Evolutionary conservation across 768 basidiomycete genomes (phyloP).

Genomic region (Hirschioporus abietinus): DNA sequence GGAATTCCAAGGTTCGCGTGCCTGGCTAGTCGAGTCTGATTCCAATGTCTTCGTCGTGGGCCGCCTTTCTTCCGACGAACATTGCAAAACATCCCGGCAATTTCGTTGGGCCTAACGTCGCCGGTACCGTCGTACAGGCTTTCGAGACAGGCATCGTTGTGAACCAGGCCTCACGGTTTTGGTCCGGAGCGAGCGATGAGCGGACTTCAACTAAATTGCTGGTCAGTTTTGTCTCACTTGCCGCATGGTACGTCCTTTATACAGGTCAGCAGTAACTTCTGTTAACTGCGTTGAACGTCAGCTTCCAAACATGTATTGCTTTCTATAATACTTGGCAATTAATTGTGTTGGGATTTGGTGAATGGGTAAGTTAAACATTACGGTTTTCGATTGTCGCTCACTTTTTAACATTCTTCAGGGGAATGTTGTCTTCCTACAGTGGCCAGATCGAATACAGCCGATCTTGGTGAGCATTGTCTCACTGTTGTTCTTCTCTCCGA

Average conservation of each 20-base stretch:
- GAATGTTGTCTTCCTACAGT: constrained; percentile 12
- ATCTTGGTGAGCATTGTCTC: constrained; percentile 9
- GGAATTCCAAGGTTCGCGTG: background rate
- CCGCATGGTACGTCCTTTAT: constrained; percentile 17
- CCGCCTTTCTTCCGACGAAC: background rate
- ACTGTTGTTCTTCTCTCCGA: background rate
- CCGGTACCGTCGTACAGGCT: constrained; percentile 17
- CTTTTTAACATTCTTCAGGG: constrained; percentile 5
- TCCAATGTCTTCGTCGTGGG: background rate
- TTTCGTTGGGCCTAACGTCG: constrained; percentile 21
- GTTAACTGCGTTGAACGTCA: background rate
- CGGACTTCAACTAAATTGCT: constrained; percentile 13
- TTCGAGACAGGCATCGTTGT: constrained; percentile 21
- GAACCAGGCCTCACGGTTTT: constrained; percentile 20
- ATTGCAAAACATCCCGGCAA: constrained; percentile 15
- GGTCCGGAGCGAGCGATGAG: constrained; percentile 17
- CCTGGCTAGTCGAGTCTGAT: background rate
- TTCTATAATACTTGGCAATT: constrained; percentile 19
- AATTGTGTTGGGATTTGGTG: constrained; percentile 19
- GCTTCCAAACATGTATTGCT: constrained; percentile 17
- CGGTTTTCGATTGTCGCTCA: background rate
- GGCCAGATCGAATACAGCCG: constrained; percentile 18
- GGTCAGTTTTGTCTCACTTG: constrained; percentile 19
- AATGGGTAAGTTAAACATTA: constrained; percentile 16
- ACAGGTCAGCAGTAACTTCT: background rate